Percentiles rank a stretch among this genome's conserved stretches.
Evolutionary conservation across 2,329 filamentous ascomycete species (phyloP).

Genomic region (Trichoderma simmonsii): DNA sequence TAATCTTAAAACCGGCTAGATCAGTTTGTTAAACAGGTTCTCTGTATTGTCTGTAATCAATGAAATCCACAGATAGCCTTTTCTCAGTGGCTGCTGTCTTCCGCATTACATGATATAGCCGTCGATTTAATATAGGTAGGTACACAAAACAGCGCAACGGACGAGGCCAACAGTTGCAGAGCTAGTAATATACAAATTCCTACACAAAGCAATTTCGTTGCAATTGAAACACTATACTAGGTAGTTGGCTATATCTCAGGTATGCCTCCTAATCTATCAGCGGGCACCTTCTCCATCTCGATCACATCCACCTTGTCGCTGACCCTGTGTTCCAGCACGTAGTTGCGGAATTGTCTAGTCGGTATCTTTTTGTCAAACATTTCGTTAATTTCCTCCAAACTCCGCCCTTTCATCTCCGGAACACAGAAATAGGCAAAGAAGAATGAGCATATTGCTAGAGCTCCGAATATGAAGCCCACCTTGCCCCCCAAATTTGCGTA

Average conservation of each 20-base stretch:
- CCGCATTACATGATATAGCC: too few relatives aligned
- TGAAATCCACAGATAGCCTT: too few relatives aligned
- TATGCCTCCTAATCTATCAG: neutral
- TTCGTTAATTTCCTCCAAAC: slow-evolving; percentile 8
- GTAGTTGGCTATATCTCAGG: neutral
- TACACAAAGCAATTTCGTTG: neutral
- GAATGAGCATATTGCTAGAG: neutral
- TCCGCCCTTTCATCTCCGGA: slow-evolving; percentile 1
- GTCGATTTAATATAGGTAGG: too few relatives aligned
- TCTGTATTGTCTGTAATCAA: too few relatives aligned
- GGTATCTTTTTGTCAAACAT: slow-evolving; percentile 8
- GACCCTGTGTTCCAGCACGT: neutral
- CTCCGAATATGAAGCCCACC: slow-evolving; percentile 8
- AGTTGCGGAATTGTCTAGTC: neutral
- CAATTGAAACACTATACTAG: neutral
- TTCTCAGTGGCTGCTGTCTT: too few relatives aligned
- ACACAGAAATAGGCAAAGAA: slow-evolving; percentile 10
- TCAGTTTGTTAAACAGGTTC: too few relatives aligned
- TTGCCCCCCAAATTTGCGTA: slow-evolving; percentile 3
- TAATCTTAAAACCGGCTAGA: neutral
- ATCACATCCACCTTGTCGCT: neutral
- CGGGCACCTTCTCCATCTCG: neutral
- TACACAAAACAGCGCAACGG: neutral
- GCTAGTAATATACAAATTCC: neutral
- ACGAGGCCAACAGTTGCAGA: neutral